Conservation (phyloP, 345 rosid species). For the Pistacia vera region DNA sequence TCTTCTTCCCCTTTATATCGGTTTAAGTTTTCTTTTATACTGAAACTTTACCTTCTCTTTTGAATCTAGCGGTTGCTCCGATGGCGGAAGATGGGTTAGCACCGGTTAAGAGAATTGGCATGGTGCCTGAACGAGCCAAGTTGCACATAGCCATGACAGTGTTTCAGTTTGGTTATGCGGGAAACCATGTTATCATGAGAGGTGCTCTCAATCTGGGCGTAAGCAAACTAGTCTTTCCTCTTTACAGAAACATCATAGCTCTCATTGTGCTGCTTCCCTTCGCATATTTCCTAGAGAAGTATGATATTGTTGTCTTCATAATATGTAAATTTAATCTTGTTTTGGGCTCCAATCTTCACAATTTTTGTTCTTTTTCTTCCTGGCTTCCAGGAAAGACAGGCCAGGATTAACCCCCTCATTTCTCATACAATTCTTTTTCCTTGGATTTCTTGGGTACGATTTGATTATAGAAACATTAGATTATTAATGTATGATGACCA, state of each 20-base stretch:
- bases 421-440: constrained; percentile 61
- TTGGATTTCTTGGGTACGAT: constrained; percentile 64
- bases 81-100: constrained; percentile 27
- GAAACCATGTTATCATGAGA: constrained; percentile 63
- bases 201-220: constrained; percentile 69
- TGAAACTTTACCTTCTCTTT: not conserved
- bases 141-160: constrained; percentile 66
- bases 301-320: not conserved
- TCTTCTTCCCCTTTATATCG: not conserved
- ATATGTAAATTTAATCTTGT: not conserved
- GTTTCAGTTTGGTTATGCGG: constrained; percentile 69
- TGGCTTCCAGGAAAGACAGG: constrained; percentile 49
- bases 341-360: not conserved
- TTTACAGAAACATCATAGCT: constrained; percentile 68
- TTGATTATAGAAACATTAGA: too few relatives aligned
- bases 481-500: not conserved
- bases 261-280: constrained; percentile 57
- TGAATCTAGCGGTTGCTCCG: constrained; percentile 10
- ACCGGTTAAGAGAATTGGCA: constrained; percentile 19
- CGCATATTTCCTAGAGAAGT: constrained; percentile 72
- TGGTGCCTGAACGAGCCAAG: constrained; percentile 46
- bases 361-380: not conserved
- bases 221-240: constrained; percentile 72
- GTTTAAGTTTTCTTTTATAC: not conserved
- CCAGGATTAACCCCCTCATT: constrained; percentile 40